Evolutionary conservation across 305 asterid genomes (phyloP), one percentile per base, ranked within the genome.

Genomic region (Striga hermonthica): DNA sequence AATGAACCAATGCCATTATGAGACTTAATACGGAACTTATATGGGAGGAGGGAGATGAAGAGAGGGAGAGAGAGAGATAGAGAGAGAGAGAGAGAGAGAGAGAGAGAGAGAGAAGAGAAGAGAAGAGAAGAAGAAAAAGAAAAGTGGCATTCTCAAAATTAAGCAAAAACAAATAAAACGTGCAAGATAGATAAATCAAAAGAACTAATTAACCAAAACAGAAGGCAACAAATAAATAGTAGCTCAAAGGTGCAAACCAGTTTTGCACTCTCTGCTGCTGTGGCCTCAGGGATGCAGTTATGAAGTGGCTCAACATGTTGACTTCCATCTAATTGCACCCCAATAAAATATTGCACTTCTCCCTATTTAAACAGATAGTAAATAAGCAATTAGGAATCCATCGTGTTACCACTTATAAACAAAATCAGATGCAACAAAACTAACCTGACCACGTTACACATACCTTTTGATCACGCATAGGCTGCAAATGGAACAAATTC

Each of bases 401-500:
- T 47, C 52, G 28, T 35, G 48, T 57, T 55, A 45, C 34, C 38
- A 50, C 28, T 37, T n/a, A 31, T 22, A 28, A 37, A 57, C 31
- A 44, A 59, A 69, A 58, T 14, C 45, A 53, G 6, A 45, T 50
- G 50, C 64, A 35, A 53, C 57, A 44, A 77, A 36, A 40, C 13
- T 7, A 11, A 11, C 52, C 0, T 31, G 64, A 38, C 4, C 8
- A 16, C 2, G 2, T 22, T 22, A 22, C 31, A 22, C 50, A 13
- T 74, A 92, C 99, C 99, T 86, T 93, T 56, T 93, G 99, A 73
- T 93, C 99, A 81, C 99, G 97, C 99, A 93, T 93, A 74, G 99
- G 99, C 83, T 93, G 99, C 65, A 93, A 82, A 81, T 93, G 99
- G 76, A 93, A 93, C 81, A 93, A 82, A 66, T 93, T 93, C 99